phyloP scores from a whole-genome alignment of 345 rosid genomes.

The Tarenaya hassleriana region DNA sequence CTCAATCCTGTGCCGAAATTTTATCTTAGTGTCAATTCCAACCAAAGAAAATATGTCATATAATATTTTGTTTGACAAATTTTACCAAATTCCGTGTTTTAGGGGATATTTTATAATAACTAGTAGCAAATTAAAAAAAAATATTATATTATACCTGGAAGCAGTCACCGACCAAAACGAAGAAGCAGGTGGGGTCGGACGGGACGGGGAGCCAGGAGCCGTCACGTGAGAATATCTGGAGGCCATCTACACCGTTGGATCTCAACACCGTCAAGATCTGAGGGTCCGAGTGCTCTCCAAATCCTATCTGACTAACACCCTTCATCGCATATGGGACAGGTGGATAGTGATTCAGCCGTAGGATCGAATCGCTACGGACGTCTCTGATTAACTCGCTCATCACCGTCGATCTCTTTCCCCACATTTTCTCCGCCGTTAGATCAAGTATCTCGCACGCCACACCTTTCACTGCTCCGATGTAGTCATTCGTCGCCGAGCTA shows the following conservation, averaged over 20 bases:
- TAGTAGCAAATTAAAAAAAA: background rate
- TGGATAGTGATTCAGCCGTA: conserved; percentile 83
- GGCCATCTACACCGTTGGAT: conserved; percentile 93
- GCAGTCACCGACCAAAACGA: conserved; percentile 78
- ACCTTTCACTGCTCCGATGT: conserved; percentile 48
- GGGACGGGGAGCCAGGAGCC: conserved; percentile 75
- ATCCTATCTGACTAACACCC: conserved; percentile 44
- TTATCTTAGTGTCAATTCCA: too few species aligned
- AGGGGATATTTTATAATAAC: too few species aligned
- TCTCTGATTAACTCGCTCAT: conserved; percentile 67
- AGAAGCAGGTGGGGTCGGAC: conserved; percentile 71
- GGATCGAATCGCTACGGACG: conserved; percentile 61
- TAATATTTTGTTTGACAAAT: too few species aligned
- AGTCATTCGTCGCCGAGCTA: conserved; percentile 67
- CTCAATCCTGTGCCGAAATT: too few species aligned
- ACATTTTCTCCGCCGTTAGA: conserved; percentile 66
- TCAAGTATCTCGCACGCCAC: conserved; percentile 73
- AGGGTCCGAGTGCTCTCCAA: conserved; percentile 98
- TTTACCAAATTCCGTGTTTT: too few species aligned
- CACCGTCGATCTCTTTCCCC: conserved; percentile 43
- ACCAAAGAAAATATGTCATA: too few species aligned
- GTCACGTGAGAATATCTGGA: conserved; percentile 54
- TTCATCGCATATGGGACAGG: conserved; percentile 29
- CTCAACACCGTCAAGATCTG: conserved; percentile 83
- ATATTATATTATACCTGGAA: conserved; percentile 63